Evolutionary conservation across 2,329 filamentous ascomycete species (phyloP), one percentile per base, ranked within the genome.

Genomic region (Fusarium domesticum): DNA sequence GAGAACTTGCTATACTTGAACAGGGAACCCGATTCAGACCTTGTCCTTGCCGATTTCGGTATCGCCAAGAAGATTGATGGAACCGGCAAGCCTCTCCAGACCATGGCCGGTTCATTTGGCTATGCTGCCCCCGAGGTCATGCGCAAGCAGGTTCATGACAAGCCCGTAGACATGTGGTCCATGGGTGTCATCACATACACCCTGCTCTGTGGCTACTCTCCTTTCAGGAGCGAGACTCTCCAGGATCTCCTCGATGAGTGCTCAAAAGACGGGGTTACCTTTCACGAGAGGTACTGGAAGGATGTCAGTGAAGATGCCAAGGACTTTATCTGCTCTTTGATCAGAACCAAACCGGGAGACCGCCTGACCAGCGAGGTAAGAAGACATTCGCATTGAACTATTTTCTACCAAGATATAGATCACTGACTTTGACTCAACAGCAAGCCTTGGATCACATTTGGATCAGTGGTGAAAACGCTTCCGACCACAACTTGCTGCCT

Each of bases 101-200:
- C 91, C 39, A 98, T 98, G 93, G 93, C 93, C 34, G 93, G 93
- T 34, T 97, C 93, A 0, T 97, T 98, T 64, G 93, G 93, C 42
- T 98, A 98, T 63, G 93, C 93, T 16, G 93, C 93, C 2, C 93
- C 93, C 7, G 93, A 98, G 68, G 91, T 98, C 47, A 98, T 98
- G 93, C 77, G 96, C 54, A 96, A 96, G 76, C 84, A 89, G 64
- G 93, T 93, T 16, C 95, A 98, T 66, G 93, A 93, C 65, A 98
- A 97, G 70, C 89, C 93, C 5, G 93, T 97, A 25, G 93, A 98
- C 65, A 96, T 98, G 89, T 98, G 93, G 93, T 97, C 93, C 3
- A 80, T 98, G 70, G 93, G 93, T 51, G 93, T 98, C 62, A 98
- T 98, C 62, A 97, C 93, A 33, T 98, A 98, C 71, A 98, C 93